Percentiles rank a stretch among this genome's conserved stretches.
Evolutionary conservation across 768 basidiomycete species (phyloP).

Genomic region (Kondoa malvinella): DNA sequence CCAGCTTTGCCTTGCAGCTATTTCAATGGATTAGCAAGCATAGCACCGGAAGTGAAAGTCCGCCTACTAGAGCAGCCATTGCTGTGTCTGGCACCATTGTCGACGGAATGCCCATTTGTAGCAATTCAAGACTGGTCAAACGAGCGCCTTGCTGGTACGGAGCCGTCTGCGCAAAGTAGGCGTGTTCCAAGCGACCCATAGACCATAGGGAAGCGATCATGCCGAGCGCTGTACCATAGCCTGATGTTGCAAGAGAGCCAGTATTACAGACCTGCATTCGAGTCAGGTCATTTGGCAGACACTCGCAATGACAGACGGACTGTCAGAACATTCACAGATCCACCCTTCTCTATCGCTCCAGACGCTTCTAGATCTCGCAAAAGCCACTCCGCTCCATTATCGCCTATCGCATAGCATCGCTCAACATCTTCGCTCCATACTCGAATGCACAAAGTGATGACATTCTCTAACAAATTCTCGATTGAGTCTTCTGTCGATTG

Average conservation of each 20-base stretch:
- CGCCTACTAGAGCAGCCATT: slow-evolving; percentile 69
- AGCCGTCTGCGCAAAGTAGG: slow-evolving; percentile 84
- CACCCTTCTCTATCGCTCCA: slow-evolving; percentile 33
- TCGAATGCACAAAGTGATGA: slow-evolving; percentile 53
- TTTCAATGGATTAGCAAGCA: slow-evolving; percentile 29
- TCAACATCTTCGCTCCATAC: slow-evolving; percentile 78
- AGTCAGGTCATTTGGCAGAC: too few species aligned
- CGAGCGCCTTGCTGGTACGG: slow-evolving; percentile 86
- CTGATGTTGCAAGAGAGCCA: slow-evolving; percentile 87
- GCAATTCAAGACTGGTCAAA: slow-evolving; percentile 74
- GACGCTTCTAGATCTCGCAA: slow-evolving; percentile 38
- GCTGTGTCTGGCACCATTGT: slow-evolving; percentile 96
- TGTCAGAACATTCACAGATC: slow-evolving; percentile 61
- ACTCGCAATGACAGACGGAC: slow-evolving; percentile 7
- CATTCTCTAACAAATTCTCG: slow-evolving; percentile 37
- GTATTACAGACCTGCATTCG: slow-evolving; percentile 64
- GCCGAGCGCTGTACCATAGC: slow-evolving; percentile 87
- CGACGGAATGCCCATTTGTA: slow-evolving; percentile 63
- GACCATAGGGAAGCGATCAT: slow-evolving; percentile 80
- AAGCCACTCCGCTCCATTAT: slow-evolving; percentile 73
- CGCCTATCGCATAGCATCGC: slow-evolving; percentile 69
- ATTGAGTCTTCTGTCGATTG: slow-evolving; percentile 33
- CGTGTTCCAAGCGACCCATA: slow-evolving; percentile 54
- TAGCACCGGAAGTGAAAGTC: neutral
- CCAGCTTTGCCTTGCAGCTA: slow-evolving; percentile 51